These are phyloP conservation scores for Globisporangium carolinianum DNA, from an alignment of 352 stramenopile species.

Conservation along the genomic window DNA sequence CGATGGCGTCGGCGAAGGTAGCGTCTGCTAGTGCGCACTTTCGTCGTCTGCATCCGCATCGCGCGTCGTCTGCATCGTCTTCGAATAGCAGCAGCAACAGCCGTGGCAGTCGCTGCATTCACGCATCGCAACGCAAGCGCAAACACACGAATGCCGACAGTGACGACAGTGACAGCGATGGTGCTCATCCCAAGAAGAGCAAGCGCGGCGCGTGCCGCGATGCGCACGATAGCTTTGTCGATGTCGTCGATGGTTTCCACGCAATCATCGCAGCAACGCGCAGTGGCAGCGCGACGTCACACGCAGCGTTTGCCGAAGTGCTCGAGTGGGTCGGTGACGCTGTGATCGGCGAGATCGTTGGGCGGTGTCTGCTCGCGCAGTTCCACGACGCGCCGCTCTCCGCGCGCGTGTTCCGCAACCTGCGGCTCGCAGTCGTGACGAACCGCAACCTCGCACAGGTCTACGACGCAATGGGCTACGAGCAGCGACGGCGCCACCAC, in stretches of 20 bases:
- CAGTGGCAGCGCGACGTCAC: conserved; percentile 1
- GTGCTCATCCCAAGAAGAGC: conserved; percentile 2
- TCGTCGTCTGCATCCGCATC: not conserved
- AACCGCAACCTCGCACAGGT: conserved; percentile 69
- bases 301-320: conserved; percentile 35
- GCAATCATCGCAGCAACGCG: conserved; percentile 14
- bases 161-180: not conserved
- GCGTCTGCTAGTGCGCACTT: not conserved
- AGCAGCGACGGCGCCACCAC: conserved; percentile 11
- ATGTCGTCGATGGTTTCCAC: conserved; percentile 23
- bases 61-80: not conserved
- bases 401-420: conserved; percentile 57
- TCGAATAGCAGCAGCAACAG: not conserved
- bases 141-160: not conserved
- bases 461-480: conserved; percentile 62
- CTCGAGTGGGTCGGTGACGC: conserved; percentile 77
- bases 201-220: not conserved
- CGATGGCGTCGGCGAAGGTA: no score
- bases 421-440: conserved; percentile 51
- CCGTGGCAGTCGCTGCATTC: no score
- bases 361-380: conserved; percentile 52
- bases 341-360: conserved; percentile 65
- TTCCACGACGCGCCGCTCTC: conserved; percentile 50
- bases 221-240: conserved; percentile 1
- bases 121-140: not conserved